Evolutionary conservation across 768 basidiomycete genomes (phyloP).

Genomic region (Pisolithus marmoratus): DNA sequence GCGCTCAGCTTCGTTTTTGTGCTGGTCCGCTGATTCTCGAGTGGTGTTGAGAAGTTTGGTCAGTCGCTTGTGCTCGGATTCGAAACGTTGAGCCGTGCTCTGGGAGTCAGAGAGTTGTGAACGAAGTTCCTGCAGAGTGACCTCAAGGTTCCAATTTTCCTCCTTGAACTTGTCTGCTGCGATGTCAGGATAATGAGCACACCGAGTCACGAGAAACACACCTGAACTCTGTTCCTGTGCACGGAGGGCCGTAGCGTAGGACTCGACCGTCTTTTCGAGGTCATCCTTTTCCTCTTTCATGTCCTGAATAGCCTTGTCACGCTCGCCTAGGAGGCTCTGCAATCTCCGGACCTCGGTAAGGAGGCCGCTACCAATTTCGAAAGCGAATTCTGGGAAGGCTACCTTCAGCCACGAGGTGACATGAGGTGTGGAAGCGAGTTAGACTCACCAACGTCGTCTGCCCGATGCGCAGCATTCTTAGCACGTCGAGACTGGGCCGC

Average conservation of each 20-base stretch:
- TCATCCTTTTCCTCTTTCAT: constrained; percentile 91
- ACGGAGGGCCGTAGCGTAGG: constrained; percentile 66
- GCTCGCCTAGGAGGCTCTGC: constrained; percentile 84
- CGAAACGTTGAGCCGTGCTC: constrained; percentile 59
- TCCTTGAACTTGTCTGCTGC: constrained; percentile 87
- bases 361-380: constrained; percentile 92
- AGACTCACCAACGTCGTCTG: constrained; percentile 79
- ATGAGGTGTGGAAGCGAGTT: constrained; percentile 7
- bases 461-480: constrained; percentile 87
- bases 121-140: constrained; percentile 81
- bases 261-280: constrained; percentile 74
- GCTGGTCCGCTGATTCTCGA: constrained; percentile 72
- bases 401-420: constrained; percentile 12
- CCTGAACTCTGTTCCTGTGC: constrained; percentile 80
- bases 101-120: constrained; percentile 63
- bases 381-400: constrained; percentile 77
- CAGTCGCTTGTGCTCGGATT: constrained; percentile 79
- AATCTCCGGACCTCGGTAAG: constrained; percentile 88
- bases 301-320: constrained; percentile 89
- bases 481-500: constrained; percentile 85
- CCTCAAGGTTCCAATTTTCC: constrained; percentile 99
- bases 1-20: constrained; percentile 83
- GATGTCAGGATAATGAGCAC: constrained; percentile 1
- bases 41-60: constrained; percentile 66
- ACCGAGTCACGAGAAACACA: constrained; percentile 25